Conservation (phyloP, 2,329 filamentous ascomycete genomes). For the Cercospora beticola region DNA sequence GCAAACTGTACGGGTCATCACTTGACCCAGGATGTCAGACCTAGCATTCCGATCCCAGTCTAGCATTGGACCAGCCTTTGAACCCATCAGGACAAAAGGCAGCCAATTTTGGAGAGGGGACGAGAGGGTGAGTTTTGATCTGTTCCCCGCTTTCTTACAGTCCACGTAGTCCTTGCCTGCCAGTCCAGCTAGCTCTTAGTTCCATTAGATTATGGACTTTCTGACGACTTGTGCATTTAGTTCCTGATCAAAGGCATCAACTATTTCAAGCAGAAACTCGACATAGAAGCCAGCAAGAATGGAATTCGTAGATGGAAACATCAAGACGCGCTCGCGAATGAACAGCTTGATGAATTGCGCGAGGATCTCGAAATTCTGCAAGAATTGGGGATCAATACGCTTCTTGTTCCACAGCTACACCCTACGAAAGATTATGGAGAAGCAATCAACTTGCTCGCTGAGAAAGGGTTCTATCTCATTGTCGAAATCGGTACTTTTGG, state of each 20-base stretch:
- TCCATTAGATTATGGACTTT: not conserved
- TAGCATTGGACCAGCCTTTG: not conserved
- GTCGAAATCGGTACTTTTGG: slow-evolving; percentile 19
- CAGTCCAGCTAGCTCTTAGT: too few species aligned
- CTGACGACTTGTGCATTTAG: slow-evolving; percentile 1
- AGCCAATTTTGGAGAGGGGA: slow-evolving; percentile 8
- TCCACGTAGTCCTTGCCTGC: not conserved
- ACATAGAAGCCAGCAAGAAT: not conserved
- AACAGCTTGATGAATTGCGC: slow-evolving; percentile 18
- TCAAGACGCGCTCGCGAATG: slow-evolving; percentile 20
- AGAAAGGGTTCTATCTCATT: slow-evolving; percentile 27
- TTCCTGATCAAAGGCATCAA: slow-evolving; percentile 31
- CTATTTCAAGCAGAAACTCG: slow-evolving; percentile 19
- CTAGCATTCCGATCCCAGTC: not conserved
- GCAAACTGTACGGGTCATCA: not conserved
- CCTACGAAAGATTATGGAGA: slow-evolving; percentile 15
- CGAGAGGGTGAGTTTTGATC: not conserved
- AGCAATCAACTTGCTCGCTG: slow-evolving; percentile 23
- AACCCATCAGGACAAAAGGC: slow-evolving; percentile 5
- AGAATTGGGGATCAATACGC: slow-evolving; percentile 26
- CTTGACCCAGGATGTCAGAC: slow-evolving; percentile 5
- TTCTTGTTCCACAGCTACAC: slow-evolving; percentile 19
- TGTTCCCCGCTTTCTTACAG: not conserved
- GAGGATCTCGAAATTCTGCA: slow-evolving; percentile 24
- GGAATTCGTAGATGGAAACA: not conserved